These are phyloP conservation scores for Trichoderma sp. DNA, from an alignment of 2,329 filamentous ascomycete genomes.

Conservation along the genomic window DNA sequence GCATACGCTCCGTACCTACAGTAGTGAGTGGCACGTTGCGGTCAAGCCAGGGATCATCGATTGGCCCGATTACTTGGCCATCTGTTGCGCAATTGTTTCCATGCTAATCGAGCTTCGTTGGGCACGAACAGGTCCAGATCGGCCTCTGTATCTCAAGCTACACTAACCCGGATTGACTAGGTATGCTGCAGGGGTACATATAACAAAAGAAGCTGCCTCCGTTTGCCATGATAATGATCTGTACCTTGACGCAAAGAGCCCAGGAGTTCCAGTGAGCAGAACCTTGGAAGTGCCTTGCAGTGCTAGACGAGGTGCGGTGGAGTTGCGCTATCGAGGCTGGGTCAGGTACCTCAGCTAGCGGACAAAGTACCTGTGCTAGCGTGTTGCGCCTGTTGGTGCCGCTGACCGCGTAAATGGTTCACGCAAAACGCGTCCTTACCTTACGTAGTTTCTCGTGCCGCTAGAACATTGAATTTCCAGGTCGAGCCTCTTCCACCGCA, in stretches of 20 bases:
- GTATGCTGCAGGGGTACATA: too few relatives aligned
- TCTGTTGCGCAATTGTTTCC: neutral
- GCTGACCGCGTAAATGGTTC: slow-evolving; percentile 3
- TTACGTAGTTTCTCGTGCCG: neutral
- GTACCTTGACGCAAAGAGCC: too few relatives aligned
- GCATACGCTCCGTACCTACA: too few relatives aligned
- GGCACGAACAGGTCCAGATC: neutral
- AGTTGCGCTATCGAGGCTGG: too few relatives aligned
- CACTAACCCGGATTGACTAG: neutral
- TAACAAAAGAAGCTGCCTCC: too few relatives aligned
- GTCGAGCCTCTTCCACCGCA: neutral
- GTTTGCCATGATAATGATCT: too few relatives aligned
- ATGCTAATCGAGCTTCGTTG: neutral
- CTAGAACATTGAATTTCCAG: neutral
- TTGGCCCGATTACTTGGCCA: neutral
- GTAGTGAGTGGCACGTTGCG: slow-evolving; percentile 1
- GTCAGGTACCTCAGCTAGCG: neutral
- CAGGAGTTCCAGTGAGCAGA: too few relatives aligned
- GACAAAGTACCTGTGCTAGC: neutral
- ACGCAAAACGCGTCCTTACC: neutral
- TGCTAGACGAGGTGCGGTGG: too few relatives aligned
- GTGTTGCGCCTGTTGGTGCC: neutral
- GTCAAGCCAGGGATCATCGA: neutral
- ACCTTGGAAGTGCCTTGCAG: too few relatives aligned
- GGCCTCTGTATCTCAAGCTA: neutral